Evolutionary conservation across 1,284 basidiomycete genomes (phyloP).

Genomic region (Austroboletus olivaceoglutinosus): DNA sequence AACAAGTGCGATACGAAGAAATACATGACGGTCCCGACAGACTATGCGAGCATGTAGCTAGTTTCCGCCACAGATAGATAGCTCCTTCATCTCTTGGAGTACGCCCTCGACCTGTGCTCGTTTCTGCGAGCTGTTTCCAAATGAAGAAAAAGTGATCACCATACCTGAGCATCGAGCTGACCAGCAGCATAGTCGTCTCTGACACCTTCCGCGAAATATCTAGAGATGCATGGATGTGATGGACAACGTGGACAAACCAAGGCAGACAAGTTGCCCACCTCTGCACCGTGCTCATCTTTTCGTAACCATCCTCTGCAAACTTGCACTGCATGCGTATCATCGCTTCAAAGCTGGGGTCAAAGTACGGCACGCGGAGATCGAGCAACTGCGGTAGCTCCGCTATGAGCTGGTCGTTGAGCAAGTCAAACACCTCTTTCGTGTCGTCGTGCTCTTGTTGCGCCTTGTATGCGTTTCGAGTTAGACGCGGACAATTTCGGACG

Average conservation of each 20-base stretch:
- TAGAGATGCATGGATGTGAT: slow-evolving; percentile 25
- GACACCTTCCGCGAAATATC: slow-evolving; percentile 88
- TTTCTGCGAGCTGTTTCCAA: slow-evolving; percentile 2
- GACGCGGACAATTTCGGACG: neutral
- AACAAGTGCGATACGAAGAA: neutral
- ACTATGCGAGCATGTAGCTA: slow-evolving; percentile 18
- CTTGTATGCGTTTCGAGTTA: slow-evolving; percentile 36
- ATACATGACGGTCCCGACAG: slow-evolving; percentile 9
- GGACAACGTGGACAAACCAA: neutral
- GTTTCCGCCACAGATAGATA: slow-evolving; percentile 81
- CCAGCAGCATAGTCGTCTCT: slow-evolving; percentile 97
- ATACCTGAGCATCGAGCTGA: slow-evolving; percentile 89
- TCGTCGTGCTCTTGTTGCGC: slow-evolving; percentile 96
- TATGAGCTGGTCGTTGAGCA: slow-evolving; percentile 91
- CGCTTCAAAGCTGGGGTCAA: slow-evolving; percentile 97
- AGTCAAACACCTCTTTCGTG: slow-evolving; percentile 88
- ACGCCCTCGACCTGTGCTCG: slow-evolving; percentile 75
- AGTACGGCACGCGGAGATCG: slow-evolving; percentile 94
- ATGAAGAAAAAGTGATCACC: slow-evolving; percentile 3
- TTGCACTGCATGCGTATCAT: slow-evolving; percentile 98
- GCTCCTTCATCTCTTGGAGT: slow-evolving; percentile 93
- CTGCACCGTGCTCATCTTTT: slow-evolving; percentile 96
- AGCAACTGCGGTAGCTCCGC: slow-evolving; percentile 89
- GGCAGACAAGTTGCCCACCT: slow-evolving; percentile 45
- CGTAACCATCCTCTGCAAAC: slow-evolving; percentile 97